Conservation (phyloP, 2,329 filamentous ascomycete genomes). For the Shiraia sp. region DNA sequence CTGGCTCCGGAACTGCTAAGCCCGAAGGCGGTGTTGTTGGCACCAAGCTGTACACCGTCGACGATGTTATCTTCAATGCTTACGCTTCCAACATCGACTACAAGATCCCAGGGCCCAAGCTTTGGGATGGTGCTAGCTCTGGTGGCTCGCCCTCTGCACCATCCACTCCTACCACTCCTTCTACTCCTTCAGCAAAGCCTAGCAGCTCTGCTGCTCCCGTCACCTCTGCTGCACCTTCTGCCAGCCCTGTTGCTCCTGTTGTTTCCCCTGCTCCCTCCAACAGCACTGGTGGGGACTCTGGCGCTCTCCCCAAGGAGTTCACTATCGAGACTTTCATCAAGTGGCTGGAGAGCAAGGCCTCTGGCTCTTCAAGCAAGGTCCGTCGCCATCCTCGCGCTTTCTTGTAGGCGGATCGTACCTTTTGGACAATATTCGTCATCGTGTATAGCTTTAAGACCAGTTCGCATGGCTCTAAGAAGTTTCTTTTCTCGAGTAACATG, state of each 20-base stretch:
- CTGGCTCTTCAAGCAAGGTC: conserved; percentile 20
- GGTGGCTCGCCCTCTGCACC: conserved; percentile 17
- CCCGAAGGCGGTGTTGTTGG: conserved; percentile 53
- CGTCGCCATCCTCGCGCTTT: conserved; percentile 36
- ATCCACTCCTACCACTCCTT: conserved; percentile 14
- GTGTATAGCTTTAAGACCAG: neutral
- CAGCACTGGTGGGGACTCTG: conserved; percentile 8
- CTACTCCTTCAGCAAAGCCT: conserved; percentile 2
- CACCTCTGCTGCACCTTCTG: conserved; percentile 12
- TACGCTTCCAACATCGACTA: conserved; percentile 44
- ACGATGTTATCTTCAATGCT: conserved; percentile 49
- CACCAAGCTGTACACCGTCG: conserved; percentile 52
- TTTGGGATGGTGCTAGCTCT: conserved; percentile 32
- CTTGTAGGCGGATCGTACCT: conserved; percentile 7
- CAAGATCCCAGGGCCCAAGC: conserved; percentile 50
- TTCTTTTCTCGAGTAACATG: conserved; percentile 13
- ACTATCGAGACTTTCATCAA: conserved; percentile 40
- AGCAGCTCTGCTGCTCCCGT: conserved; percentile 4
- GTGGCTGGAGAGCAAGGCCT: conserved; percentile 36
- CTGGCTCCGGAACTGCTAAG: conserved; percentile 50
- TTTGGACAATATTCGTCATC: neutral
- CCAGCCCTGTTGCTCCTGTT: conserved; percentile 9
- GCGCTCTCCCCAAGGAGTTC: conserved; percentile 33
- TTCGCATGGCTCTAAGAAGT: conserved; percentile 2
- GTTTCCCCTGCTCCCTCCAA: conserved; percentile 18